Base-by-base conservation (phyloP, 2,329 filamentous ascomycete genomes). In the Diplodia intermedia region DNA sequence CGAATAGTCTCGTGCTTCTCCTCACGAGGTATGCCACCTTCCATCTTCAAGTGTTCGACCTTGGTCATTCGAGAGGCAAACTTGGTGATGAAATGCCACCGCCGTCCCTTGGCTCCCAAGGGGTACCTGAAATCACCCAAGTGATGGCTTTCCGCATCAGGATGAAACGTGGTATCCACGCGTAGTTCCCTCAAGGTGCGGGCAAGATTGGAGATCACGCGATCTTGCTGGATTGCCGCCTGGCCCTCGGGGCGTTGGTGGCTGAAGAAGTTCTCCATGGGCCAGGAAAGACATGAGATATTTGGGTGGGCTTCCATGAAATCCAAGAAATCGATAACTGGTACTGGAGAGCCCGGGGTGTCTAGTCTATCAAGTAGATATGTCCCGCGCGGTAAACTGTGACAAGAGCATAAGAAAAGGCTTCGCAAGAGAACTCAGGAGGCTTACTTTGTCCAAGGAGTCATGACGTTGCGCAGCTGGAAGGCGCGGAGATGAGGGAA, bases 1-100 rank as follows among this genome's bases (percentile, higher is more conserved):
- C 81, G 78, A 3, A 83, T 65, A 14, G 79, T 75, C 68, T 84
- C 82, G 31, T 82, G 77, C 65, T 82, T 80, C 69, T 84, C 82
- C 69, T 83, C 82, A 11, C 81, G 76, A 0, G 82, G 81, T 52
- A 83, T 78, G 14, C 80, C 80, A 20, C 82, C 82, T 73, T 84
- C 82, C 23, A 84, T 73, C 68, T 84, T 84, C 72, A 84, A 75
- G 50, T 74, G 76, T 67, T 81, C 72, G 4, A 84, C 62, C n/a
- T 73, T 79, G 1, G 71, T 77, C 80, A 83, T 79, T 38, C 76
- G 73, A 1, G 79, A 72, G 1, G 78, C 80, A 62, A 84, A 83
- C 6, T 80, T 76, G 31, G 74, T 73, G 49, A 84, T 82, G 74
- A 84, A 79, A 36, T 74, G 73, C 65, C 78, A 72, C 6, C 78